Evolutionary conservation across 441 rosid species (phyloP), one percentile per base, ranked within the genome.

Genomic region (Euphorbia schlechtendalii): DNA sequence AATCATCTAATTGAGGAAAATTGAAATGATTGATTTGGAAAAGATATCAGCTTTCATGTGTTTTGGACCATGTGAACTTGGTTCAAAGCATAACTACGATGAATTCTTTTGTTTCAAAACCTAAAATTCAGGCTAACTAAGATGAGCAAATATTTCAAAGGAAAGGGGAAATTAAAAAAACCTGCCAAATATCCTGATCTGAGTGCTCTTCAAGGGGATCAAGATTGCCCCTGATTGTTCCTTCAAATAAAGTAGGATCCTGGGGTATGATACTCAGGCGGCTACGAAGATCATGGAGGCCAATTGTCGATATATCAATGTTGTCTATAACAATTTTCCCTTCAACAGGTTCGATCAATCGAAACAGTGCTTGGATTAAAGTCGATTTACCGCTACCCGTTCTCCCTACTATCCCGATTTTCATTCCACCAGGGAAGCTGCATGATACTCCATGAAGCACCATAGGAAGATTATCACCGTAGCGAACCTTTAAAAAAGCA

Each of bases 361-460:
- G 84, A 76, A 95, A 95, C 71, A 95, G 78, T 77, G 99, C 99
- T 75, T 95, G 99, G 75, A 92, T 95, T 82, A 95, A 63, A 15
- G 99, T 95, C 2, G 99, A 95, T 79, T 95, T 95, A 28, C 99
- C 99, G 20, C 99, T 95, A 65, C 99, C 99, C 8, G 99, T 95
- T 73, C 99, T 81, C 41, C 99, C 99, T 69, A 95, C 99, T 72
- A 95, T 95, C 56, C 99, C 99, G 66, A 95, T 95, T 75, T 92
- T 95, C 67, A 76, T 88, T 17, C 99, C 97, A 56, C 99, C 98
- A 1, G 98, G 98, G 80, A 95, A 95, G 67, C 75, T 69, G 72
- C 97, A 85, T 70, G 81, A 81, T 71, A 95, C 68, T 66, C 96
- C 97, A 74, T 85, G 99, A 71, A 95, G 98, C 61, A 95, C 99